phyloP scores from a whole-genome alignment of 1,139 yeast species.

The Suhomyces bribrorum region DNA sequence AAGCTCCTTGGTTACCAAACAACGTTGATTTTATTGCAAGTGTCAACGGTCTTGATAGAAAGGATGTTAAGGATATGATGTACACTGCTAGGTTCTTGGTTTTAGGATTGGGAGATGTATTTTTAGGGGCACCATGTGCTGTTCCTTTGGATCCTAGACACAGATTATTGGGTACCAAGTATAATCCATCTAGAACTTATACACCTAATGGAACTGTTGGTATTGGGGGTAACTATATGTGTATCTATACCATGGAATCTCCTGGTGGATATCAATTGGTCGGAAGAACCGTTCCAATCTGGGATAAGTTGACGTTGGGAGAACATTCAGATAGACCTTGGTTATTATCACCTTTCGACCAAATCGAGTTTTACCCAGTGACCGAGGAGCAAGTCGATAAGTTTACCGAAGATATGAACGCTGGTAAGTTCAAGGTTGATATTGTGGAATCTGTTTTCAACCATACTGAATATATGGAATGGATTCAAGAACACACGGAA shows the following conservation, averaged over 20 bases:
- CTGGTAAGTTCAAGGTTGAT: slow-evolving; percentile 78
- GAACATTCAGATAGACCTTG: slow-evolving; percentile 76
- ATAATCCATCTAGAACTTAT: slow-evolving; percentile 93
- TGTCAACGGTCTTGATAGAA: slow-evolving; percentile 77
- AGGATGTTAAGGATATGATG: slow-evolving; percentile 77
- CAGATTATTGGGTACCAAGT: slow-evolving; percentile 86
- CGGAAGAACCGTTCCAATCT: slow-evolving; percentile 94
- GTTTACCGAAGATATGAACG: slow-evolving; percentile 70
- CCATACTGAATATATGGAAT: slow-evolving; percentile 71
- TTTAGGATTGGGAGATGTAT: slow-evolving; percentile 94
- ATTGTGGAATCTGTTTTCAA: slow-evolving; percentile 79
- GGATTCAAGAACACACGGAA: slow-evolving; percentile 72
- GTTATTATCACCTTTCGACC: slow-evolving; percentile 90
- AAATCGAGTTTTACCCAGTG: slow-evolving; percentile 91
- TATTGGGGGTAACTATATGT: slow-evolving; percentile 97
- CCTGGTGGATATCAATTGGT: slow-evolving; percentile 98
- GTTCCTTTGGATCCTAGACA: slow-evolving; percentile 97
- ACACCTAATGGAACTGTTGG: slow-evolving; percentile 98
- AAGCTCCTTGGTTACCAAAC: slow-evolving; percentile 97
- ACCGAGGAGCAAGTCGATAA: slow-evolving; percentile 77
- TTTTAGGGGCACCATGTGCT: slow-evolving; percentile 97
- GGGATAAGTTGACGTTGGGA: slow-evolving; percentile 90
- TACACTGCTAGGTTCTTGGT: slow-evolving; percentile 90
- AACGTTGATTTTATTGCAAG: slow-evolving; percentile 92
- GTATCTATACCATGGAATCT: slow-evolving; percentile 96